Base-by-base conservation (phyloP, 192 early-diverging fungal genomes). In the Piromyces sp. region DNA sequence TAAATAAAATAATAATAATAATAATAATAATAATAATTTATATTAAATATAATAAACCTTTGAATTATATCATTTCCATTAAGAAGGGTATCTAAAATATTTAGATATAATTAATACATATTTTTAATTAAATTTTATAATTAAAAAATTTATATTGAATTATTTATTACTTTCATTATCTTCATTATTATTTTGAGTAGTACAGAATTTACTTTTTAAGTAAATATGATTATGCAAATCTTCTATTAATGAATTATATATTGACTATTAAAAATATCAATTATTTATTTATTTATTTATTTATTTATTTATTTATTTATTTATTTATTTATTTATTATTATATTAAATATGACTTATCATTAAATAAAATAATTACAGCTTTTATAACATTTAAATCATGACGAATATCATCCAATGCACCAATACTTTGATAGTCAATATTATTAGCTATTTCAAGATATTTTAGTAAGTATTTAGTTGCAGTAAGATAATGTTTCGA, bases 171-270 rank as follows among this genome's bases (percentile, higher is more conserved):
- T 68, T n/a, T 68, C 51, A 5, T n/a, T 68, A 2, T 68, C 51
- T 68, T 68, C 51, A 28, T n/a, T n/a, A 68, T n/a, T 68, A n/a
- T 9, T 68, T n/a, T 68, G 51, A 6, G 22, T 11, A 7, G 86
- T 14, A 84, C 85, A 85, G 82, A 88, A 87, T 1, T 86, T 79
- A 78, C 83, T 90, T 82, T 91, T 91, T 29, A 92, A 83, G 58
- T 92, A 92, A 13, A 91, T 28, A 83, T 92, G 91, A 80, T 84
- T 87, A 80, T 90, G 87, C 0, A 92, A 84, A 82, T 92, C 91
- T 30, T 89, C 88, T 29, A 89, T 85, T 28, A 92, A 79, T 16
- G 85, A 87, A 81, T 91, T 89, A 38, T 84, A 85, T 15, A 91
- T 30, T 0, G 42, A 84, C 88, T 88, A 79, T 29, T 28, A 30